phyloP scores from a whole-genome alignment of 2,329 filamentous ascomycete genomes.

The Aspergillus tubingensis region DNA sequence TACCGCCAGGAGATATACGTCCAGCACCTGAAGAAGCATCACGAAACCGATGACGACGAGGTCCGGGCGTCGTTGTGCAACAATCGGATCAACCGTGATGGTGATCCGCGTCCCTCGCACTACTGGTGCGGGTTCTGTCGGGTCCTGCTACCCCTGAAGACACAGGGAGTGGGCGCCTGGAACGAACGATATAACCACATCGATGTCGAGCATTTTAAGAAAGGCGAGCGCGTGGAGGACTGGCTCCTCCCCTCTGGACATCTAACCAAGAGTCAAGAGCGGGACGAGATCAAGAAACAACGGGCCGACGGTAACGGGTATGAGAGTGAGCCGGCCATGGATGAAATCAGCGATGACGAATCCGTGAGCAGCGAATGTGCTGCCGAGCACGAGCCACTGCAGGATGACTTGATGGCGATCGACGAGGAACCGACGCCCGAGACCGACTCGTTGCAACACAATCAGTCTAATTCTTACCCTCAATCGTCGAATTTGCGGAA shows the following conservation, averaged over 20 bases:
- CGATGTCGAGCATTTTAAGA: constrained; percentile 56
- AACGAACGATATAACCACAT: constrained; percentile 72
- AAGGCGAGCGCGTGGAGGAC: constrained; percentile 36
- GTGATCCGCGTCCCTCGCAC: constrained; percentile 49
- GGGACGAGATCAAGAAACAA: constrained; percentile 10
- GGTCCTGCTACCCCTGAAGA: constrained; percentile 55
- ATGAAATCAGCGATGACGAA: constrained; percentile 17
- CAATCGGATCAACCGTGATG: constrained; percentile 65
- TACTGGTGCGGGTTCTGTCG: constrained; percentile 91
- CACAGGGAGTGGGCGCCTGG: constrained; percentile 57
- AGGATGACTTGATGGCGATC: constrained; percentile 9
- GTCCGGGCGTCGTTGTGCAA: constrained; percentile 45
- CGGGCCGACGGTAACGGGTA: neutral
- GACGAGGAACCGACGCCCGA: constrained; percentile 3
- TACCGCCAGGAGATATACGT: constrained; percentile 62
- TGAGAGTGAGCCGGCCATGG: constrained; percentile 9
- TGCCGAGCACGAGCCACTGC: constrained; percentile 12
- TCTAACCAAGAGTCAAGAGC: constrained; percentile 21
- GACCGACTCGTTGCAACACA: neutral
- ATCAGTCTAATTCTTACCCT: neutral
- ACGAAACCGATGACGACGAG: constrained; percentile 39
- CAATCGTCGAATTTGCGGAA: constrained; percentile 13
- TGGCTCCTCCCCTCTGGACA: constrained; percentile 36
- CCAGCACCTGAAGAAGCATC: constrained; percentile 60
- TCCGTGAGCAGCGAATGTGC: constrained; percentile 12